Base-by-base conservation (phyloP, 768 basidiomycete species). In the Psilocybe cyanescens region DNA sequence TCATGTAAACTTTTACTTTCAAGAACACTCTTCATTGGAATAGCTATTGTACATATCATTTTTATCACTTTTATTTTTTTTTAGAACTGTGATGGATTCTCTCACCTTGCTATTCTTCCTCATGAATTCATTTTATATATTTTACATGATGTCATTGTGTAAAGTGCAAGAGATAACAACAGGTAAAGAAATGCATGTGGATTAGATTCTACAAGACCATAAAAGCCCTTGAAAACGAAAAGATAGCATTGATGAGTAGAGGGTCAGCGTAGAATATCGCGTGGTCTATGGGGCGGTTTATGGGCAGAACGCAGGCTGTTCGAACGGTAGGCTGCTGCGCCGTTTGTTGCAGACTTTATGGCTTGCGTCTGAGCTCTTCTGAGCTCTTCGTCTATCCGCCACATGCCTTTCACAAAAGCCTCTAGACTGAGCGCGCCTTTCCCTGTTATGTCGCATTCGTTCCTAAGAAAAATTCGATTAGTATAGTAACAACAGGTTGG, bases 371-470 rank as follows among this genome's bases (percentile, higher is more conserved):
- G 84, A 4, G 82, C 80, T 49, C 85, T 82, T n/a, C 89, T 79
- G 11, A 94, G 83, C 65, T 92, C 91, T 72, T 92, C 90, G 73
- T 94, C 92, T 30, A 94, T 90, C 39, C 86, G 85, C 91, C 91
- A 93, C 90, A 93, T 92, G 54, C 91, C 92, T 64, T 81, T 83
- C 44, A 86, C 82, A 65, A 94, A 94, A 16, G 77, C 78, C 16
- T 90, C 89, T 4, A 85, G 76, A 64, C 86, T 83, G 9, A 94
- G 77, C n/a, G 78, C 78, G 3, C 90, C 91, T 31, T 73, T 76
- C 4, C 76, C 71, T 3, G 73, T 72, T 3, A 81, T 73, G 72
- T 93, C 91, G 65, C 88, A 91, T 68, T 91, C 91, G 55, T 77
- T 79, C 92, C 92, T 93, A 63, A n/a, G 28, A 47, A 24, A 41